phyloP scores from a whole-genome alignment of 164 flowering plant species.

The Vitis vinifera region ASM3070453v1 NC_081813.1:2055501-2056000 shows the following conservation, averaged over 20 bases:
- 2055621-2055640: conserved; percentile 53
- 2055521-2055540: conserved; percentile 39
- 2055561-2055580: conserved; percentile 21
- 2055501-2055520: conserved; percentile 24
- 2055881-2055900: neutral
- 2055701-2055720: conserved; percentile 50
- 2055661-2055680: conserved; percentile 71
- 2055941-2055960: no score
- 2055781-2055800: conserved; percentile 47
- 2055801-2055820: conserved; percentile 62
- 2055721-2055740: conserved; percentile 55
- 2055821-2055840: conserved; percentile 66
- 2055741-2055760: conserved; percentile 36
- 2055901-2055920: neutral
- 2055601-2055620: conserved; percentile 24
- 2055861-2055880: neutral
- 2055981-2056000: neutral
- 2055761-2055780: conserved; percentile 39
- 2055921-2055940: neutral
- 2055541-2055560: conserved; percentile 51
- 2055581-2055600: conserved; percentile 24
- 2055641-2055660: conserved; percentile 46
- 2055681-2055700: conserved; percentile 63
- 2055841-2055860: neutral
- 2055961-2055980: neutral